Base-by-base conservation (phyloP, 2,329 filamentous ascomycete genomes). In the Bipolaris zeicola region DNA sequence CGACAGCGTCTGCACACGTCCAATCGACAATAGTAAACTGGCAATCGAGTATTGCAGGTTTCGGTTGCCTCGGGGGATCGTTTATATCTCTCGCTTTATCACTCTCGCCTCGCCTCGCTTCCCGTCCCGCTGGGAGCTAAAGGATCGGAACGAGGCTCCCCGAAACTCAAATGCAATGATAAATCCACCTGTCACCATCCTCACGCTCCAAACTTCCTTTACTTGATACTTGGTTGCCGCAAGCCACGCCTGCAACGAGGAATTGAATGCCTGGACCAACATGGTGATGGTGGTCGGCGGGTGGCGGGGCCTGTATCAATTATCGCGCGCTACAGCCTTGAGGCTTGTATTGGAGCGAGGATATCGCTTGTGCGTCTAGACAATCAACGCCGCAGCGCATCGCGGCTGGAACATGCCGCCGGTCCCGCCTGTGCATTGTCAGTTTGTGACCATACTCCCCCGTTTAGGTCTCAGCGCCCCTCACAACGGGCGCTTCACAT, bases 61-160 rank as follows among this genome's bases (percentile, higher is more conserved):
- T 18, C 36, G 47, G 52, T 57, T 20, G 18, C 8, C 38, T 53
- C 45, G 20, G 34, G 36, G 20, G 34, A 45, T 58, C 45, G 49
- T 52, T 52, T 50, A 47, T 28, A 33, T 39, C 42, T 41, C 34
- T 55, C 46, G 44, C 47, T 60, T 57, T 51, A 51, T 50, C 59
- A 60, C 65, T 66, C 65, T 46, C 38, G 41, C 46, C 58, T 61
- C 36, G 54, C 58, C 58, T 61, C 36, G 54, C 58, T 59, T 61
- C 60, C 65, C 66, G 61, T n/a, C 18, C 49, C 45, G 55, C 61
- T 55, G 65, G 67, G 64, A 68, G 53, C 62, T 18, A 60, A 55
- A 55, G 61, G 61, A 55, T 45, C 39, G 28, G 47, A 37, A 36
- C 41, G n/a, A 43, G 44, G 37, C 31, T 42, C 41, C 28, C 55